Evolutionary conservation across 495 filamentous ascomycete genomes (phyloP).

Genomic region (Penicillium lagena): DNA sequence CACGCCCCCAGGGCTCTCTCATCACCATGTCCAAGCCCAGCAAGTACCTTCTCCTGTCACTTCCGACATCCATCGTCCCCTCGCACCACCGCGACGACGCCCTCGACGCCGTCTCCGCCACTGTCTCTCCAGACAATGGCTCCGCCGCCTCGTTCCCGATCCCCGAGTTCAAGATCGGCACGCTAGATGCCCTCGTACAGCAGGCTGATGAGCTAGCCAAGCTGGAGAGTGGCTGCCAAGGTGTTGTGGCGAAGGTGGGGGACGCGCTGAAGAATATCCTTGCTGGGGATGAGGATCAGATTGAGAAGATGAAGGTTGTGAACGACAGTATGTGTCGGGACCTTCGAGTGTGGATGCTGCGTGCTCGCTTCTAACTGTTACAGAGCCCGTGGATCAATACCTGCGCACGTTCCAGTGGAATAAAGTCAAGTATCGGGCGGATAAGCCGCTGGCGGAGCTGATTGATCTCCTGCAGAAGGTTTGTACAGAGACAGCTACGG

Average conservation of each 20-base stretch:
- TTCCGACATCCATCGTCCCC: slow-evolving; percentile 67
- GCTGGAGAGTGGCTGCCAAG: slow-evolving; percentile 71
- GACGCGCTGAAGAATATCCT: slow-evolving; percentile 77
- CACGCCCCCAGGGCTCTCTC: slow-evolving; percentile 11
- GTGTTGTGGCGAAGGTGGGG: slow-evolving; percentile 78
- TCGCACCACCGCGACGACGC: slow-evolving; percentile 77
- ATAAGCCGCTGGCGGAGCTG: slow-evolving; percentile 78
- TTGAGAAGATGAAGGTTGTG: slow-evolving; percentile 82
- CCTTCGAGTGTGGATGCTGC: background rate
- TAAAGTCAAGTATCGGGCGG: slow-evolving; percentile 90
- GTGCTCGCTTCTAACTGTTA: slow-evolving; percentile 5
- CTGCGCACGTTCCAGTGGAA: slow-evolving; percentile 88
- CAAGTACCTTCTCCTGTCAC: slow-evolving; percentile 67
- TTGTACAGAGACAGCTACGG: background rate
- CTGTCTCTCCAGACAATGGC: slow-evolving; percentile 69
- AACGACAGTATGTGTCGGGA: slow-evolving; percentile 74
- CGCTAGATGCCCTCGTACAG: slow-evolving; percentile 90
- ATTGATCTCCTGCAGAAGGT: slow-evolving; percentile 85
- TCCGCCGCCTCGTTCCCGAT: slow-evolving; percentile 72
- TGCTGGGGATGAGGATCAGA: slow-evolving; percentile 75
- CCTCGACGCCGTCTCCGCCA: slow-evolving; percentile 60
- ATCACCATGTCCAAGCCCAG: slow-evolving; percentile 49
- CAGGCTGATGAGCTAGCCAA: slow-evolving; percentile 94
- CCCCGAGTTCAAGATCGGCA: slow-evolving; percentile 95
- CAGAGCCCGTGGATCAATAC: slow-evolving; percentile 92